These are phyloP conservation scores for Tricholoma hemisulphureum DNA, from an alignment of 768 basidiomycete species.

Conservation along the genomic window DNA sequence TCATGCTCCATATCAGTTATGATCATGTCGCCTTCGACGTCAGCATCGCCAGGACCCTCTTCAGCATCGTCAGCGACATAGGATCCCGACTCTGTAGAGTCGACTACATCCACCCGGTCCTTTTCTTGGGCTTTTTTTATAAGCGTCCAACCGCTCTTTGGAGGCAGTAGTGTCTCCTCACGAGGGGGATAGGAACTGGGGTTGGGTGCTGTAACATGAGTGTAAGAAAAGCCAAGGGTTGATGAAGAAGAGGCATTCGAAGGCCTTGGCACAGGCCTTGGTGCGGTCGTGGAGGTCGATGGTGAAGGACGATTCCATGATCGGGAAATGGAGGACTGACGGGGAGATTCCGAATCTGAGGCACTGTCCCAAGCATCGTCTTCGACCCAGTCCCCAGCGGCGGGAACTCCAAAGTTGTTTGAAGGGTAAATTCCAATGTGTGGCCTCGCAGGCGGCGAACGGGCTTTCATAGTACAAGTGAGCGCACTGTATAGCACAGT, in stretches of 20 bases:
- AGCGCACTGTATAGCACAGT: constrained; percentile 6
- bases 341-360: constrained; percentile 74
- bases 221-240: constrained; percentile 76
- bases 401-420: constrained; percentile 36
- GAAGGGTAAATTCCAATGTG: constrained; percentile 65
- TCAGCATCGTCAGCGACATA: constrained; percentile 23
- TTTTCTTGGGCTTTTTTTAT: constrained; percentile 44
- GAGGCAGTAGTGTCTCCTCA: constrained; percentile 37
- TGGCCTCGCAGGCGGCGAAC: constrained; percentile 71
- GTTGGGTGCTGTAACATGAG: constrained; percentile 72
- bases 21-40: constrained; percentile 75
- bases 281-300: constrained; percentile 37
- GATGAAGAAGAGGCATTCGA: constrained; percentile 56
- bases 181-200: constrained; percentile 73
- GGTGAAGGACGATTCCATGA: constrained; percentile 41
- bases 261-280: constrained; percentile 54
- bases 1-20: constrained; percentile 74
- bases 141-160: constrained; percentile 77
- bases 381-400: constrained; percentile 66
- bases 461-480: constrained; percentile 42
- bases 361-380: constrained; percentile 86
- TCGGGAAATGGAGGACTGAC: constrained; percentile 49
- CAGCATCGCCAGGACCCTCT: constrained; percentile 47
- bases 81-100: constrained; percentile 9
- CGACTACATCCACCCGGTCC: constrained; percentile 18